Base-by-base conservation (phyloP, 2,329 filamentous ascomycete species). In the Didymella keratinophila region DNA sequence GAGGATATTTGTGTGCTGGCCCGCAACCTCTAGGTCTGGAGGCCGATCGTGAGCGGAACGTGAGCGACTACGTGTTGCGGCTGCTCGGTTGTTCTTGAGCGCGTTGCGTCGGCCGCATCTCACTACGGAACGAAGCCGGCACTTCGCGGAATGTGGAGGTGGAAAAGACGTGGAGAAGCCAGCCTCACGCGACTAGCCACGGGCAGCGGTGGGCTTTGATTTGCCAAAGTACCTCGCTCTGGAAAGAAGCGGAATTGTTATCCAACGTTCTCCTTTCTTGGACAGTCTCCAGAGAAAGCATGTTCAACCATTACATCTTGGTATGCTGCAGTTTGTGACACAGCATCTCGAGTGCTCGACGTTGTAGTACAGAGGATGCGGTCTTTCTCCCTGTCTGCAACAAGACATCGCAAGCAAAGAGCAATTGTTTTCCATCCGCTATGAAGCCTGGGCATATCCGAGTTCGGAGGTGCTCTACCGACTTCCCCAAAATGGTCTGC, bases 81-180 rank as follows among this genome's bases (percentile, higher is more conserved):
- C 56, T 58, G 14, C 41, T 58, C 56, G 56, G 56, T 54, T 58
- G 50, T 54, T 58, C 56, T 53, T 50, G 50, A 53, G 50, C 39
- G 56, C 56, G 37, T 54, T 50, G 51, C 50, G 34, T 54, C 56
- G 56, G 56, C 56, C 56, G 56, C 56, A 54, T 18, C 45, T 50
- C 12, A 41, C 7, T 28, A 37, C 56, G 56, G 56, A 54, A 54
- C 23, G 21, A n/a, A 25, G 21, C 10, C 39, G 50, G 39, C 39
- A 43, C 36, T 50, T 49, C 43, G 28, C 41, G 56, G 52, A 37
- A 55, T 32, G 56, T 55, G 52, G 56, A 41, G 56, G 51, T 36
- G 41, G 42, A 42, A 41, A 34, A 42, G 27, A 20, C 36, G 52
- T 28, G 52, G 47, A 54, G 46, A 52, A 34, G 41, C 39, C 49